Percentiles rank a stretch among this genome's conserved stretches.
Conservation (phyloP, 352 stramenopile genomes). For the Pythium chondricola region DNA sequence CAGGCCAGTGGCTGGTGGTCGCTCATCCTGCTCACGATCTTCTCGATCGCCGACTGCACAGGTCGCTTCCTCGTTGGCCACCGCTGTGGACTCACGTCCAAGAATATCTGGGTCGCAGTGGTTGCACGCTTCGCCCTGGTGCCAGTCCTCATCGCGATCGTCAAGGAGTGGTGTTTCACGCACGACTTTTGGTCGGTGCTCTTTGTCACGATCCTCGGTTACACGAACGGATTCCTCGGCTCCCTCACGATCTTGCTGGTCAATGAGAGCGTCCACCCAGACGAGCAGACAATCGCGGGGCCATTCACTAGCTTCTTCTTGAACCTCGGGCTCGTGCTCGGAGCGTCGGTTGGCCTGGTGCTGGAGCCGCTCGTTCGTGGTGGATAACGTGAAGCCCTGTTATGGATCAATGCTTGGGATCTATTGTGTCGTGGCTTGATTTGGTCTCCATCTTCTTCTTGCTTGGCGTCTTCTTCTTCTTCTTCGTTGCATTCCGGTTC, state of each 20-base stretch:
- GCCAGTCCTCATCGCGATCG: conserved; percentile 61
- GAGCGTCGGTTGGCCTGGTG: conserved; percentile 54
- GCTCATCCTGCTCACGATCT: conserved; percentile 73
- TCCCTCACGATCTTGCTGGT: conserved; percentile 80
- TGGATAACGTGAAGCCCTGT: conserved; percentile 13
- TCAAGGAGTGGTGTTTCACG: conserved; percentile 63
- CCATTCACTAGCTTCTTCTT: conserved; percentile 84
- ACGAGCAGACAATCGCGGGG: conserved; percentile 67
- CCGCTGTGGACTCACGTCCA: conserved; percentile 49
- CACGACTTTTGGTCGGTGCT: conserved; percentile 70
- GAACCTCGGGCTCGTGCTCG: conserved; percentile 79
- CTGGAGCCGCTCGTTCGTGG: conserved; percentile 55
- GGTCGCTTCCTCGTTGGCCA: conserved; percentile 69
- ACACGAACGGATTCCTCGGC: conserved; percentile 77
- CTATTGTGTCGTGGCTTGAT: neutral
- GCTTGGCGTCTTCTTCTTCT: conserved; percentile 18
- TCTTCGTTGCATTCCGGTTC: no score
- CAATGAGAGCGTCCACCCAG: conserved; percentile 62
- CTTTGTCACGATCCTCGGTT: conserved; percentile 57
- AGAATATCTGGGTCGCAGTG: conserved; percentile 63
- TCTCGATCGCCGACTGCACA: conserved; percentile 62
- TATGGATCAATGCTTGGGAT: no score
- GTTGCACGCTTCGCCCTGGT: conserved; percentile 52
- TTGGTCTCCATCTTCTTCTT: conserved; percentile 6
- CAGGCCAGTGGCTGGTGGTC: conserved; percentile 76